Evolutionary conservation across 768 basidiomycete genomes (phyloP).

Genomic region (Podaxis mareebaensis): DNA sequence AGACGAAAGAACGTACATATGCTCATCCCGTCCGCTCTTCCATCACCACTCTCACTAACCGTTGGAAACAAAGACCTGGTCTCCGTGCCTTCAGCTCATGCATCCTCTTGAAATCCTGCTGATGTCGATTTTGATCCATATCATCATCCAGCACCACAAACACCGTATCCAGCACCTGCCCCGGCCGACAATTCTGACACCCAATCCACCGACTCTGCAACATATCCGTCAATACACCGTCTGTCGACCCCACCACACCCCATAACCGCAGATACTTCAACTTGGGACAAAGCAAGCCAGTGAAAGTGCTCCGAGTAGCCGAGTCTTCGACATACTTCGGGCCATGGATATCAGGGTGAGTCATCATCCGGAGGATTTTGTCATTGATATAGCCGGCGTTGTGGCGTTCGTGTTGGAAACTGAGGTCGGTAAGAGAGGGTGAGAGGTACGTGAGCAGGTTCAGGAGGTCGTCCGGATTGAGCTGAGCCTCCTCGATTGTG

Average conservation of each 20-base stretch:
- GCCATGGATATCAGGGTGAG: constrained; percentile 25
- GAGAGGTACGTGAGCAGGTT: constrained; percentile 12
- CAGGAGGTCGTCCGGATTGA: constrained; percentile 12
- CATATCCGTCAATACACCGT: constrained; percentile 31
- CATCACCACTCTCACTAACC: constrained; percentile 11
- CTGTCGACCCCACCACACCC: constrained; percentile 26
- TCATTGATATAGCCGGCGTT: constrained; percentile 14
- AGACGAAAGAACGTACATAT: neutral
- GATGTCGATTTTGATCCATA: constrained; percentile 20
- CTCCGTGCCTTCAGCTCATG: constrained; percentile 10
- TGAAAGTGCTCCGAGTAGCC: neutral
- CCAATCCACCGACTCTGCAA: constrained; percentile 27
- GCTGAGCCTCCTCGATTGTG: constrained; percentile 12
- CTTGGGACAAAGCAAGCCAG: constrained; percentile 20
- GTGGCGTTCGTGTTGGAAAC: constrained; percentile 14
- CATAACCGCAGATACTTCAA: constrained; percentile 25
- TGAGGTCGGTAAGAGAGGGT: constrained; percentile 13
- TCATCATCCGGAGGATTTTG: constrained; percentile 21
- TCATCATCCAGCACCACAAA: constrained; percentile 20
- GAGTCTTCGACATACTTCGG: constrained; percentile 16
- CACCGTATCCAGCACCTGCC: constrained; percentile 17
- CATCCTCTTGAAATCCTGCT: constrained; percentile 13
- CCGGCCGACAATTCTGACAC: constrained; percentile 14
- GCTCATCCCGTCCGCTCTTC: neutral
- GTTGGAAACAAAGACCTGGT: constrained; percentile 13